Conservation (phyloP, 2,329 filamentous ascomycete species). For the Leptosphaerulina australis region DNA sequence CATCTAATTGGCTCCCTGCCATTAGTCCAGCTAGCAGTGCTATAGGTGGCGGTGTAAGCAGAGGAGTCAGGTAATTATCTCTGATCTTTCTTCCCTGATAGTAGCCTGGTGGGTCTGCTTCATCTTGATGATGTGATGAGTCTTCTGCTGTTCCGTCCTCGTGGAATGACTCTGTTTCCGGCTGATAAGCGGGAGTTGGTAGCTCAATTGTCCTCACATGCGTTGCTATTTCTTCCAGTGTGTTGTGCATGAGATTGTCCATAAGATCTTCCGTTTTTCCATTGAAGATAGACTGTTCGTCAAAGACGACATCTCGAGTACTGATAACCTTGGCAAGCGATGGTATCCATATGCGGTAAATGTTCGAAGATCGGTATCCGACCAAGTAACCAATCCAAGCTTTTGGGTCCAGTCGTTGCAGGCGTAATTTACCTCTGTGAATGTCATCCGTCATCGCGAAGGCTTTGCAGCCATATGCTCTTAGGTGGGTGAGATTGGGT, state of each 20-base stretch:
- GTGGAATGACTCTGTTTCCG: too few species aligned
- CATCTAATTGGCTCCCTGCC: too few species aligned
- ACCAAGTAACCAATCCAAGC: conserved; percentile 15
- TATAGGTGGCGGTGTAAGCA: too few species aligned
- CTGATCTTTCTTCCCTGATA: too few species aligned
- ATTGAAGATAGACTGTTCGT: conserved; percentile 8
- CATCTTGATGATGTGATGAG: too few species aligned
- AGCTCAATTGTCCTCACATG: background rate
- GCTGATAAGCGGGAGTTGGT: too few species aligned
- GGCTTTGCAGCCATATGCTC: background rate
- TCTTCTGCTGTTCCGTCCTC: too few species aligned
- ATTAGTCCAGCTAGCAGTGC: too few species aligned
- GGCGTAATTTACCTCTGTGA: background rate
- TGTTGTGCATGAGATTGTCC: background rate
- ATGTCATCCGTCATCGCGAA: conserved; percentile 10
- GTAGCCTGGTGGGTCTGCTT: too few species aligned
- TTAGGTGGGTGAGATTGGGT: conserved; percentile 7
- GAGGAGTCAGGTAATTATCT: too few species aligned
- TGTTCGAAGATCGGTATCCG: conserved; percentile 1
- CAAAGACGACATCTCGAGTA: conserved; percentile 5
- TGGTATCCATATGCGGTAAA: background rate
- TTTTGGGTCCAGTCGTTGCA: conserved; percentile 8
- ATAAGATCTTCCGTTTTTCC: conserved; percentile 12
- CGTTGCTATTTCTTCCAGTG: conserved; percentile 5
- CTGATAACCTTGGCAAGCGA: background rate